These are phyloP conservation scores for Penicillium oxalicum DNA, from an alignment of 2,329 filamentous ascomycete genomes.

Conservation along the genomic window DNA sequence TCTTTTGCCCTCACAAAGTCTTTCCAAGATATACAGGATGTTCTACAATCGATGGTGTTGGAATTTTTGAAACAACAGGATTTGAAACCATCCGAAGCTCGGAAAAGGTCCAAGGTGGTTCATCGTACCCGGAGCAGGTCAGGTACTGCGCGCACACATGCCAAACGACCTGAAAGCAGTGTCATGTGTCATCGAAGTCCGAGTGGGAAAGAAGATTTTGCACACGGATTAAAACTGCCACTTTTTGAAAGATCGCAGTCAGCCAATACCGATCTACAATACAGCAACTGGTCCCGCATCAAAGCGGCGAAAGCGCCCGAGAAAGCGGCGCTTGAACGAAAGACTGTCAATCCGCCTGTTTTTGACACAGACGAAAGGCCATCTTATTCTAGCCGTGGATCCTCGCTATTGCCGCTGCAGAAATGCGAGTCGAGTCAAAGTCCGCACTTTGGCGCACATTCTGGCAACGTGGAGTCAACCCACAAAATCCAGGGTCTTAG, in stretches of 20 bases:
- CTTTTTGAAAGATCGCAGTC: slow-evolving; percentile 15
- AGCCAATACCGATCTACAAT: slow-evolving; percentile 17
- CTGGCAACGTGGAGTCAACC: background rate
- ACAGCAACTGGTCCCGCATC: slow-evolving; percentile 38
- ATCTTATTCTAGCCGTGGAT: too few relatives aligned
- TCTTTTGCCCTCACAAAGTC: slow-evolving; percentile 34
- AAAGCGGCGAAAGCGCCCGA: slow-evolving; percentile 29
- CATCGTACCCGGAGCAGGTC: background rate
- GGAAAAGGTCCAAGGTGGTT: slow-evolving; percentile 5
- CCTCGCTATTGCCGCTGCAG: too few relatives aligned
- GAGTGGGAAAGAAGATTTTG: slow-evolving; percentile 23
- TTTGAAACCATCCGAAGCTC: slow-evolving; percentile 51
- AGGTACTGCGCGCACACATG: slow-evolving; percentile 1
- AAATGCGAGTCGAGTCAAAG: background rate
- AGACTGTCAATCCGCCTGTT: too few relatives aligned
- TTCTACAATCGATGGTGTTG: slow-evolving; percentile 62
- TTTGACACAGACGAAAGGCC: background rate
- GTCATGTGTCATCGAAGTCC: background rate
- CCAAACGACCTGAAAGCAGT: background rate
- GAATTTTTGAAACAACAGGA: slow-evolving; percentile 71
- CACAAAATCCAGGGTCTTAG: background rate
- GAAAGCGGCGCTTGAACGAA: background rate
- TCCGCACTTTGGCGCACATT: background rate
- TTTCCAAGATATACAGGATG: slow-evolving; percentile 54
- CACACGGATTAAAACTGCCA: slow-evolving; percentile 27